Base-by-base conservation (phyloP, 257 asterid genomes). In the Solanum pennellii region DNA sequence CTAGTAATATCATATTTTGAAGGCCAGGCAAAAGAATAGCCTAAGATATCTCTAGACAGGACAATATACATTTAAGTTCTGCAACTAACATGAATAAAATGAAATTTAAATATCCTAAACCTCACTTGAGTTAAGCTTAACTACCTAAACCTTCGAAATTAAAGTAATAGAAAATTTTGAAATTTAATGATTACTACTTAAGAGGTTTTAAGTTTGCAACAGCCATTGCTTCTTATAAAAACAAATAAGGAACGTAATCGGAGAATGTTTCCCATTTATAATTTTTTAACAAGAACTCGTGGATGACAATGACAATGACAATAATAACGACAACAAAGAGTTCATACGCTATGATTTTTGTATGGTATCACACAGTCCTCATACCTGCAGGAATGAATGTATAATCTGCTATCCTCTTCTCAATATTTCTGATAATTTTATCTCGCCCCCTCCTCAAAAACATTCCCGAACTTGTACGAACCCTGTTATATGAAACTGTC, bases 391-490 rank as follows among this genome's bases (percentile, higher is more conserved):
- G 99, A 83, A 96, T 93, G 86, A 90, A 91, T 27, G 98, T 88
- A 89, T 44, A 94, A 82, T 94, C 95, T 14, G 99, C 96, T 87
- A 96, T 95, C 85, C 98, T 88, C 87, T 93, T 93, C 89, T 95
- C 99, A 60, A 95, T 94, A 45, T 89, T 91, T 85, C 89, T 86
- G 79, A 95, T 88, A 59, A 95, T 87, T 91, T 90, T 91, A 89
- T 95, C 98, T 66, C 91, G 88, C 33, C 96, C 97, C 88, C 97
- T 93, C 85, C 89, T 89, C 86, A 96, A 89, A 89, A 93, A 95
- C 93, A 89, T 93, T 74, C 97, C 98, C 21, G 94, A 93, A 87
- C 96, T 96, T 82, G 98, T 96, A 25, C 99, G 99, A 62, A 92
- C 98, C 95, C 98, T 96, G 90, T 47, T 88, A 92, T 29, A 85